Conservation (phyloP, 2,329 filamentous ascomycete species). For the Hymenoscyphus albidus region DNA sequence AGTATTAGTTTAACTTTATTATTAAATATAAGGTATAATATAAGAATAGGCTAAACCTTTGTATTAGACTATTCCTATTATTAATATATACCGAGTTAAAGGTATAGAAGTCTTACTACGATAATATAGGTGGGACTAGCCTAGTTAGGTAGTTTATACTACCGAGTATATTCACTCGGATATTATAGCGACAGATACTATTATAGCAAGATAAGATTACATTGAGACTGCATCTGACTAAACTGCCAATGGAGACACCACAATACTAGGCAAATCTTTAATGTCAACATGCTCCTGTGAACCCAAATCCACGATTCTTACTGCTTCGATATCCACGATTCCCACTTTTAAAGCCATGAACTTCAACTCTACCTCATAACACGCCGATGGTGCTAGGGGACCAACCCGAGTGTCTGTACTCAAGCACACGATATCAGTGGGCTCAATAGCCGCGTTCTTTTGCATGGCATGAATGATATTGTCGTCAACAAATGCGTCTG, state of each 20-base stretch:
- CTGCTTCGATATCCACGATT: slow-evolving; percentile 65
- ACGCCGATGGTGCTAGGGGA: slow-evolving; percentile 66
- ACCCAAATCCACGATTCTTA: slow-evolving; percentile 68
- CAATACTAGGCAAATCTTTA: slow-evolving; percentile 66
- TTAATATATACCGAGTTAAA: too few species aligned
- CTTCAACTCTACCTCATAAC: slow-evolving; percentile 68
- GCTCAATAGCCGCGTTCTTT: slow-evolving; percentile 58
- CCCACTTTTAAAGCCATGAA: slow-evolving; percentile 67
- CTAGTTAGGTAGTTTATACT: too few species aligned
- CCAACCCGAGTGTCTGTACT: slow-evolving; percentile 72
- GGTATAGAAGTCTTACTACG: too few species aligned
- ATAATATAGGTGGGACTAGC: too few species aligned
- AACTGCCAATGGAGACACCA: slow-evolving; percentile 41
- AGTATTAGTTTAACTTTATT: too few species aligned
- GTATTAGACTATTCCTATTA: too few species aligned
- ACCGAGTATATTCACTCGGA: too few species aligned
- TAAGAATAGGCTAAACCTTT: too few species aligned
- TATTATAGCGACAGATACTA: too few species aligned
- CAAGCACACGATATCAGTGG: slow-evolving; percentile 67
- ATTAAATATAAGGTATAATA: too few species aligned
- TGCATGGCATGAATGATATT: slow-evolving; percentile 69
- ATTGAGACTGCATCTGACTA: neutral
- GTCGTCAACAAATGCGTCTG: slow-evolving; percentile 68
- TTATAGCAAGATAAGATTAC: neutral
- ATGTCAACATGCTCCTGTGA: slow-evolving; percentile 77